Conservation (phyloP, 2,329 filamentous ascomycete genomes). For the Furcasterigmium sp. region DNA sequence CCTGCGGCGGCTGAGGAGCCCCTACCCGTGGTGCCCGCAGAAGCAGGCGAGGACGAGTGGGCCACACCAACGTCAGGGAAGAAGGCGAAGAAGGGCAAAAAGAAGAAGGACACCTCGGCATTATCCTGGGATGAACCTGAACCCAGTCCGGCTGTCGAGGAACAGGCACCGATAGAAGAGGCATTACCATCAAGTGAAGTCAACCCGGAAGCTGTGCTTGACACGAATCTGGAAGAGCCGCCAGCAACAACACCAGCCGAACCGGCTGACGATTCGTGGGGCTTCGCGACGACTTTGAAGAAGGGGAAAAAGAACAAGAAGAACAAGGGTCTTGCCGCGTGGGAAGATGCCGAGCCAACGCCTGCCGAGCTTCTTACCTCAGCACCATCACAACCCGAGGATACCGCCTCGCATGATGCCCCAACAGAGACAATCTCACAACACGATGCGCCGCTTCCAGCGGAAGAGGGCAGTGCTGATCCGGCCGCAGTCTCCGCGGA, state of each 20-base stretch:
- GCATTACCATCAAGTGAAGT: background rate
- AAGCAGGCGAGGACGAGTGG: conserved; percentile 9
- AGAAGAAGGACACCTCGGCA: conserved; percentile 4
- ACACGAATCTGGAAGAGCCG: conserved; percentile 1
- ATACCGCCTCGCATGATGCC: too few species aligned
- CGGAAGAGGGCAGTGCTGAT: too few species aligned
- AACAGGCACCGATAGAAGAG: background rate
- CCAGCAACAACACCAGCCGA: conserved; percentile 1
- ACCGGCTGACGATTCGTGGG: conserved; percentile 8
- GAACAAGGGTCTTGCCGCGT: conserved; percentile 1
- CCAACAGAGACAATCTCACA: too few species aligned
- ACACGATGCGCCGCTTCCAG: too few species aligned
- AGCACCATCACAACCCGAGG: too few species aligned
- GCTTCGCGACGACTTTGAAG: conserved; percentile 13
- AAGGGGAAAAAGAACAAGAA: conserved; percentile 15
- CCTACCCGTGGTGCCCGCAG: background rate
- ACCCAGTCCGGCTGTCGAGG: background rate
- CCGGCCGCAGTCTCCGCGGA: background rate
- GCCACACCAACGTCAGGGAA: conserved; percentile 13
- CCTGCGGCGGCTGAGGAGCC: conserved; percentile 2
- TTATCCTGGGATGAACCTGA: background rate
- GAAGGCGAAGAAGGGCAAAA: conserved; percentile 14
- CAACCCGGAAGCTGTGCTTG: background rate
- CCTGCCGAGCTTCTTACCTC: background rate
- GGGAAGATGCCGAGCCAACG: background rate